These are phyloP conservation scores for Porcisia hertigi DNA, from an alignment of 208 protist genomes.

Conservation along the genomic window DNA sequence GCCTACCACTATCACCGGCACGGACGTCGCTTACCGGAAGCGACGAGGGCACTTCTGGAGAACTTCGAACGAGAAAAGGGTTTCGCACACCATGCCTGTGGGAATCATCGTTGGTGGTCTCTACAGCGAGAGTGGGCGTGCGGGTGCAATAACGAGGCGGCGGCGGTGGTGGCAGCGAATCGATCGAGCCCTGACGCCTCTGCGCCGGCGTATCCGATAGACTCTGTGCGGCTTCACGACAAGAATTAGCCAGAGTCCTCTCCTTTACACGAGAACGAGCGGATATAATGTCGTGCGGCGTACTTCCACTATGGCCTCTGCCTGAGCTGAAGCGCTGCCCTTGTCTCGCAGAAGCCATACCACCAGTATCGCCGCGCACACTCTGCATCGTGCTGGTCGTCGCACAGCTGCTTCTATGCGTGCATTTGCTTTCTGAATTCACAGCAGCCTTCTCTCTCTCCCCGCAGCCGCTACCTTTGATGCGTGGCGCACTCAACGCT, in stretches of 20 bases:
- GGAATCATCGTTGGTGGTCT: too few species aligned
- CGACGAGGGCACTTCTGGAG: not conserved
- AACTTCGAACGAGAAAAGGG: not conserved
- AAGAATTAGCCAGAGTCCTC: not conserved
- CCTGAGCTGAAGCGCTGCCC: not conserved
- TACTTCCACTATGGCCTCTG: not conserved
- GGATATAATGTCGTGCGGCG: not conserved
- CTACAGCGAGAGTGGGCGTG: not conserved
- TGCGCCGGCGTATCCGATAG: not conserved
- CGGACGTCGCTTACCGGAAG: not conserved
- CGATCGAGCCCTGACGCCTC: not conserved
- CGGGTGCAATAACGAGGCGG: not conserved
- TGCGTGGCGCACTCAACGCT: not conserved
- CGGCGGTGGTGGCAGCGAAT: not conserved
- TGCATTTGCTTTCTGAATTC: not conserved
- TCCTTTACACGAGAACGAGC: not conserved
- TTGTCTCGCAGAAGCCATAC: not conserved
- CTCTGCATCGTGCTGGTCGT: not conserved
- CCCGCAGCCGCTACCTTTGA: not conserved
- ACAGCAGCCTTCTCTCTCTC: not conserved
- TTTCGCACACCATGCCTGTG: not conserved
- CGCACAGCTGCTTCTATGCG: not conserved
- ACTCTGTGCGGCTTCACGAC: not conserved
- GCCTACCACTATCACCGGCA: not conserved
- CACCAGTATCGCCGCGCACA: not conserved